Conservation (phyloP, 2,329 filamentous ascomycete genomes). For the Biscogniauxia mediterranea region DNA sequence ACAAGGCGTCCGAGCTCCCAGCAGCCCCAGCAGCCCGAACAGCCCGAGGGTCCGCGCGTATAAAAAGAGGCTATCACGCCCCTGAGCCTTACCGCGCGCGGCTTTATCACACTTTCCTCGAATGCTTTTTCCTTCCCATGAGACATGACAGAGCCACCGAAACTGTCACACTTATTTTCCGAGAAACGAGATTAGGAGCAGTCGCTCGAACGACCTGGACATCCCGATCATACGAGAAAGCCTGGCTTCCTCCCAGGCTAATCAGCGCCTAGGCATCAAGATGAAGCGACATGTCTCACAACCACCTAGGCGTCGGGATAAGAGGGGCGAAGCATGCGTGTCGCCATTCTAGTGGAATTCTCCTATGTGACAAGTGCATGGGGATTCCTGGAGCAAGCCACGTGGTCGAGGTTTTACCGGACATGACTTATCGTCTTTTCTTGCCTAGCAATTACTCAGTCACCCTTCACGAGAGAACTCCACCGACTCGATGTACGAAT, state of each 20-base stretch:
- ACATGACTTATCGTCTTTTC: no score
- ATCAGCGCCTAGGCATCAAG: not conserved
- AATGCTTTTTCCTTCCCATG: not conserved
- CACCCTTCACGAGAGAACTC: not conserved
- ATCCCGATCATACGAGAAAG: no score
- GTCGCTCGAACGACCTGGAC: no score
- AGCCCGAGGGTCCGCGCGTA: not conserved
- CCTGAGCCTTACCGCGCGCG: not conserved
- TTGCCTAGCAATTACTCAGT: no score
- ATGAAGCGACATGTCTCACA: not conserved
- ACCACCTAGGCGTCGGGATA: not conserved
- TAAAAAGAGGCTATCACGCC: not conserved
- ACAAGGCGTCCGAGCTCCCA: constrained; percentile 1
- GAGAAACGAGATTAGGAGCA: no score
- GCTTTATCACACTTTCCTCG: not conserved
- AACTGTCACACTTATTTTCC: not conserved
- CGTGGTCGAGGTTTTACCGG: not conserved
- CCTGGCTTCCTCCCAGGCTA: not conserved
- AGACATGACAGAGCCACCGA: not conserved
- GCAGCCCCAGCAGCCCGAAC: no score
- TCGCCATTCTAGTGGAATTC: no score
- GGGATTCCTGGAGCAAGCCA: not conserved
- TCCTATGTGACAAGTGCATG: no score
- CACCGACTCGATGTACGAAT: not conserved
- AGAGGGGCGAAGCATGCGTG: not conserved